Base-by-base conservation (phyloP, 805 yeast genomes). In the Ogataea angusta region DNA sequence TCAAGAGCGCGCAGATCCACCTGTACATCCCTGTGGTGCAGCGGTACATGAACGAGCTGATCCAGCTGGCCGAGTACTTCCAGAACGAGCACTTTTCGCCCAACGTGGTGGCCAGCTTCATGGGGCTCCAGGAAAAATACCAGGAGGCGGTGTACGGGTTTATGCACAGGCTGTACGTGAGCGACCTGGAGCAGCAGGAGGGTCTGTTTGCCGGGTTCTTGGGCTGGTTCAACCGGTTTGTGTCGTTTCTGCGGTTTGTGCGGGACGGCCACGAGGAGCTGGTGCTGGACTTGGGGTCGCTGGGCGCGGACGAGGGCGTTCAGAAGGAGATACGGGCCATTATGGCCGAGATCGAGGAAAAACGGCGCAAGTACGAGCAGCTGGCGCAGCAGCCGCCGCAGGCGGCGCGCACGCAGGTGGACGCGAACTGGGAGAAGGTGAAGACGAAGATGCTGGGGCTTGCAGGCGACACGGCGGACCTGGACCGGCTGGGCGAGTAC, bases 161-260 rank as follows among this genome's bases (percentile, higher is more conserved):
- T 55, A 70, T 91, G 43, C 91, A 87, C 56, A 80, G 84, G 38
- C 76, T 89, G n/a, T 89, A 90, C 60, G 46, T 72, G n/a, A 78
- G 85, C 48, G 98, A 91, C 56, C 69, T 78, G 26, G 75, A 44
- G 14, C 49, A 42, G 6, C 46, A 49, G n/a, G 60, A 53, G 4
- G 44, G 58, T 4, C 64, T 91, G 5, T 91, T 91, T 63, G 78
- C 80, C 36, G 79, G 80, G 4, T 64, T 93, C 38, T 72, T 87
- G 32, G 61, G 62, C 5, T 91, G 97, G 97, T 69, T 87, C 32
- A 78, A 84, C 43, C 66, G 70, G 14, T 78, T 88, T 38, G 66
- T 89, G 19, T 65, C 68, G 10, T 77, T 86, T 46, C 64, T 90
- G 36, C 73, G 85, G 42, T 67, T 70, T 38, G 86, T 90, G 42